These are phyloP conservation scores for Epichloe sibirici DNA, from an alignment of 2,329 filamentous ascomycete genomes.

Conservation along the genomic window DNA sequence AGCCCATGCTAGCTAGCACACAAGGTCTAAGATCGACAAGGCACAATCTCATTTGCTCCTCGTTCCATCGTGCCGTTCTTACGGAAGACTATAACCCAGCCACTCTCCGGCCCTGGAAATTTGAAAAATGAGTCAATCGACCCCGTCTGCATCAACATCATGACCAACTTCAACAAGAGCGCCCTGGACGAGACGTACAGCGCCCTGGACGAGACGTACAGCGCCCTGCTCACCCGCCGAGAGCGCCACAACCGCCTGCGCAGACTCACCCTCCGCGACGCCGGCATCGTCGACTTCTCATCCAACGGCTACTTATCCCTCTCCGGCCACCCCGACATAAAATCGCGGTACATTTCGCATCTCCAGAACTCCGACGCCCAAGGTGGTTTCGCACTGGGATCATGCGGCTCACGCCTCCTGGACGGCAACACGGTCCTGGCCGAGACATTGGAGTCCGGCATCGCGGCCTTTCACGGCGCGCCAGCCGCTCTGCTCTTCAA, in stretches of 20 bases:
- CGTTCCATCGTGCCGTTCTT: neutral
- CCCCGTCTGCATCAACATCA: conserved; percentile 2
- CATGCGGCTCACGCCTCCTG: conserved; percentile 39
- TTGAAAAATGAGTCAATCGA: neutral
- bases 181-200: conserved; percentile 15
- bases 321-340: conserved; percentile 35
- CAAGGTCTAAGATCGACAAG: no score
- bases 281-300: conserved; percentile 61
- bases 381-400: conserved; percentile 24
- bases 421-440: conserved; percentile 37
- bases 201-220: conserved; percentile 17
- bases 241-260: conserved; percentile 27
- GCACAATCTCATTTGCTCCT: neutral
- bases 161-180: neutral
- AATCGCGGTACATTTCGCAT: conserved; percentile 49
- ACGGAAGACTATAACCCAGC: neutral
- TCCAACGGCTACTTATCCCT: conserved; percentile 75
- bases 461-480: conserved; percentile 36
- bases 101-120: neutral
- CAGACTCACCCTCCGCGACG: conserved; percentile 44
- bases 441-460: conserved; percentile 31
- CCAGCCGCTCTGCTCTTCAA: conserved; percentile 38
- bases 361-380: conserved; percentile 13
- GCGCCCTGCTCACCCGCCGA: conserved; percentile 17
- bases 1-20: no score